A percentile compares a stretch with the other conserved stretches of the same genome.
phyloP scores from a whole-genome alignment of 1,284 basidiomycete species.

The Somion occarium region DNA sequence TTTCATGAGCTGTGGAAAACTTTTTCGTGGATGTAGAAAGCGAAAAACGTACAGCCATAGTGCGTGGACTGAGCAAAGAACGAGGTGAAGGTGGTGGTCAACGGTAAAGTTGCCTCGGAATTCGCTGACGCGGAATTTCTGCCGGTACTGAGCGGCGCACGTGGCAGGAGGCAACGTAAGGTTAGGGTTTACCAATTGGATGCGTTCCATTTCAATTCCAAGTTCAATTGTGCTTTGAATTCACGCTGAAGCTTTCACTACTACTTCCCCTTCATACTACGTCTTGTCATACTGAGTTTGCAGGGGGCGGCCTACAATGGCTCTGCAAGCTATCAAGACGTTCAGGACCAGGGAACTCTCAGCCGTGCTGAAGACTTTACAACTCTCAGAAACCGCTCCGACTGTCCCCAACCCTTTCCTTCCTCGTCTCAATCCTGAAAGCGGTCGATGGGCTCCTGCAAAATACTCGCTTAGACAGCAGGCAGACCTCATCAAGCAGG shows the following conservation, averaged over 20 bases:
- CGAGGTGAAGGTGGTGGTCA: constrained; percentile 21
- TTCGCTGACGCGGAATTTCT: constrained; percentile 12
- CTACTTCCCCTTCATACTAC: too few relatives aligned
- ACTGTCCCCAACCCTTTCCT: constrained; percentile 60
- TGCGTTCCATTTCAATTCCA: too few relatives aligned
- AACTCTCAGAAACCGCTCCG: background rate
- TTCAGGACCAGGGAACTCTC: background rate
- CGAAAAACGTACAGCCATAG: constrained; percentile 56
- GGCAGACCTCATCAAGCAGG: constrained; percentile 71
- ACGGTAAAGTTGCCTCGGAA: constrained; percentile 13
- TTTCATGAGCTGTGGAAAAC: constrained; percentile 5
- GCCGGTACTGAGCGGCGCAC: background rate
- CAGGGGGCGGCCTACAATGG: background rate
- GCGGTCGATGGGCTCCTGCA: constrained; percentile 63
- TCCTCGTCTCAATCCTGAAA: constrained; percentile 51
- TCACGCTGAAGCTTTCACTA: too few relatives aligned
- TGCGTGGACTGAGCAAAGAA: constrained; percentile 12
- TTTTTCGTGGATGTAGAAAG: background rate
- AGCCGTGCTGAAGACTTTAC: background rate
- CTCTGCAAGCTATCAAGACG: constrained; percentile 1
- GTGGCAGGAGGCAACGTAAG: too few relatives aligned
- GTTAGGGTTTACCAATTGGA: too few relatives aligned
- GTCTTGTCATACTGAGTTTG: too few relatives aligned
- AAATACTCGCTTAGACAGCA: constrained; percentile 70
- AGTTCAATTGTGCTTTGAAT: too few relatives aligned